Evolutionary conservation across 2,329 filamentous ascomycete genomes (phyloP), one percentile per base, ranked within the genome.

Genomic region (Fusarium tjaetaba): DNA sequence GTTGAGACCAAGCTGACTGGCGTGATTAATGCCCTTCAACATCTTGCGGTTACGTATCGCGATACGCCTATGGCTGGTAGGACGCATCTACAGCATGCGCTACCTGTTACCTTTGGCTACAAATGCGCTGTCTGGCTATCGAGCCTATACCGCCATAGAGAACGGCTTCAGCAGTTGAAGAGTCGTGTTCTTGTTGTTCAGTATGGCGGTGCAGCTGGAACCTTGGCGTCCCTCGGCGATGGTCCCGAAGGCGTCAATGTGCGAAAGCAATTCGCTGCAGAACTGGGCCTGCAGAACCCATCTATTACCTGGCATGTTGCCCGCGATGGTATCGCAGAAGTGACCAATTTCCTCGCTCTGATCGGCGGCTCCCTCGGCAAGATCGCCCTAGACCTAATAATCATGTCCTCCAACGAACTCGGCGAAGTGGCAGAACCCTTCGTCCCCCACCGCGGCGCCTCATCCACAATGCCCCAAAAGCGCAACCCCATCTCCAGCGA

Each of bases 401-500:
- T 89, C 73, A 88, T 89, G 87, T 88, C 84, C 2, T 89, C 87
- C 6, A 89, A 88, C 69, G 88, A 90, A 72, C 77, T 88, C 11
- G 73, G 71, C 4, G 76, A 80, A 76, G 86, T 89, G 5, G 84
- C 86, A 0, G 88, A 90, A 76, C 88, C 88, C 0, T 89, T 86
- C 55, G 86, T 88, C 3, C 85, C 86, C 5, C 86, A 88, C 70
- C 82, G 87, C 11, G 88, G 88, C 1, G 86, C 87, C 4, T 87
- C 84, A 1, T 88, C 85, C 0, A 89, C 88, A 0, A 89, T 89
- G 88, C 87, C 88, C 6, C 87, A 89, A 76, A 90, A 90, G 79
- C 83, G 88, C 9, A 89, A 90, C 53, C 88, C 88, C 2, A 89
- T 90, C 36, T 88, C 87, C 0, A 87, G 86, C 73, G 88, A 89